These are phyloP conservation scores for Talaromyces stipitatus DNA, from an alignment of 495 filamentous ascomycete genomes.

Conservation along the genomic window DNA sequence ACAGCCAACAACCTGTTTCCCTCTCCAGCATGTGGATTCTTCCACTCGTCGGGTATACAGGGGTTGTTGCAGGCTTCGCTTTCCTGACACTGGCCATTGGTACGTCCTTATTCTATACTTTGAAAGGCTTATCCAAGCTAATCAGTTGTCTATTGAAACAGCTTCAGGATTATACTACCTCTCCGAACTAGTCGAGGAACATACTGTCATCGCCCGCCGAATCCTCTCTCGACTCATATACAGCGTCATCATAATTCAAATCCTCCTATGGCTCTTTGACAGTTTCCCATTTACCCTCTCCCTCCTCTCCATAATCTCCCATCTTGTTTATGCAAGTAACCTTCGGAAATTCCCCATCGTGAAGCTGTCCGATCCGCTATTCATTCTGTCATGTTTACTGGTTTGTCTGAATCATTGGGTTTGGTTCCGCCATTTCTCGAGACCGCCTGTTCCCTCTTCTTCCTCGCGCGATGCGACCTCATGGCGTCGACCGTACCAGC, in stretches of 20 bases:
- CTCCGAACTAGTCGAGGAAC: constrained; percentile 95
- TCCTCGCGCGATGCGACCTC: constrained; percentile 16
- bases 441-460: constrained; percentile 27
- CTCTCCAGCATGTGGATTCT: constrained; percentile 76
- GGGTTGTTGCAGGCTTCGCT: constrained; percentile 78
- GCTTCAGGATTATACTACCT: constrained; percentile 97
- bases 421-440: constrained; percentile 92
- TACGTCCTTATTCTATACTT: constrained; percentile 25
- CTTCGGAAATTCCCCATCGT: constrained; percentile 82
- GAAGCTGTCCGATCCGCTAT: constrained; percentile 80
- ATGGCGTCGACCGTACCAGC: constrained; percentile 51
- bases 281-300: constrained; percentile 71
- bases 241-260: constrained; percentile 64
- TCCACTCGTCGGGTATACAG: constrained; percentile 80
- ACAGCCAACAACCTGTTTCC: not conserved
- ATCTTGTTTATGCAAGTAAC: constrained; percentile 85
- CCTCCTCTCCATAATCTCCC: constrained; percentile 68
- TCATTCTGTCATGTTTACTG: constrained; percentile 74
- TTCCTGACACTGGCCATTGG: constrained; percentile 93
- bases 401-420: constrained; percentile 91
- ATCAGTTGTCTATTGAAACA: constrained; percentile 23
- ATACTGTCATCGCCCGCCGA: constrained; percentile 84
- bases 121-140: not conserved
- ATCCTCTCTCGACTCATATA: constrained; percentile 82
- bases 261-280: constrained; percentile 72